phyloP scores from a whole-genome alignment of 345 rosid species.

The Pugionium cornutum region DNA sequence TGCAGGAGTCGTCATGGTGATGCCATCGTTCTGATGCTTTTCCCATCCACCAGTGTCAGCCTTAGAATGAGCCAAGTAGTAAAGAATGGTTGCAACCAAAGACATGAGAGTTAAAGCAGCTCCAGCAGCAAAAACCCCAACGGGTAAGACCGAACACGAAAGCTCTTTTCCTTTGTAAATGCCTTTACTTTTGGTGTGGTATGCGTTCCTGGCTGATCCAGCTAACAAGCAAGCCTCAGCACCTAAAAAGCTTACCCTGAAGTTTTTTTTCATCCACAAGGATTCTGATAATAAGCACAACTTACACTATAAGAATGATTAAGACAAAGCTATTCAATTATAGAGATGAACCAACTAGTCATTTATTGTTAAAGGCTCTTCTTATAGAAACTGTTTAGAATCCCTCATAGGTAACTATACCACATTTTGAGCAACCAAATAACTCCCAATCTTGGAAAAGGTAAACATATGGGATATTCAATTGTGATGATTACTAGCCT shows the following conservation, averaged over 20 bases:
- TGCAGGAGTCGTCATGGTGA: conserved; percentile 39
- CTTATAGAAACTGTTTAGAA: not conserved
- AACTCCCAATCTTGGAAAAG: not conserved
- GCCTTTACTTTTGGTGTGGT: conserved; percentile 83
- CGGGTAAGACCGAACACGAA: conserved; percentile 83
- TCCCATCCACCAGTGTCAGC: conserved; percentile 98
- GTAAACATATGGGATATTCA: not conserved
- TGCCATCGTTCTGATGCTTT: conserved; percentile 79
- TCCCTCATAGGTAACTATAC: not conserved
- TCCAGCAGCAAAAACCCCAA: conserved; percentile 91
- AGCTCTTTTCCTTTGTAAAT: conserved; percentile 45
- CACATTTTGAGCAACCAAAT: not conserved
- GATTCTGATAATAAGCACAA: not conserved
- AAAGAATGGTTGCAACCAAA: conserved; percentile 57
- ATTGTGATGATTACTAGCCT: not conserved
- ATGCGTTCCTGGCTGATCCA: conserved; percentile 82
- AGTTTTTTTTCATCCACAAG: conserved; percentile 11
- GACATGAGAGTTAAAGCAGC: conserved; percentile 87
- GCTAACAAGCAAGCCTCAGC: conserved; percentile 94
- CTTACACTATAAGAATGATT: not conserved
- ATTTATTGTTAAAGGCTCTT: not conserved
- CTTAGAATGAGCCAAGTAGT: conserved; percentile 80
- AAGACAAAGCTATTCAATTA: not conserved
- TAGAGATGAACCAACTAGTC: not conserved
- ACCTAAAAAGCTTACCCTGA: conserved; percentile 84